These are phyloP conservation scores for Cinnamomum chago DNA, from an alignment of 164 flowering plant genomes.

Conservation along the genomic window DNA sequence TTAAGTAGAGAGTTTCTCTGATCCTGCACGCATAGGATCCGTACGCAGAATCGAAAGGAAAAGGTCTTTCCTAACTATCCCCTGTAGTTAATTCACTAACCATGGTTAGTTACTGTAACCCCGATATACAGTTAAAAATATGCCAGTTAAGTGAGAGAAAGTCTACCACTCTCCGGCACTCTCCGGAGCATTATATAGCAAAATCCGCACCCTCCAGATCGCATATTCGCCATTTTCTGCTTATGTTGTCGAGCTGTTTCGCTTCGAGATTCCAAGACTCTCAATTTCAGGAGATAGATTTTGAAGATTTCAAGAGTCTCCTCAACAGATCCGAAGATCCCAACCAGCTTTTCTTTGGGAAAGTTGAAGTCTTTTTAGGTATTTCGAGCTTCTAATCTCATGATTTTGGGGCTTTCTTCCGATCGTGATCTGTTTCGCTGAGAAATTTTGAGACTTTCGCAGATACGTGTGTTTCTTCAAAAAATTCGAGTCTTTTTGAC, in stretches of 20 bases:
- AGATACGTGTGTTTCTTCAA: neutral
- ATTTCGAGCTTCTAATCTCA: neutral
- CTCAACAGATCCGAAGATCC: neutral
- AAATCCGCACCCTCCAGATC: neutral
- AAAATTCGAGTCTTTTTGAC: neutral
- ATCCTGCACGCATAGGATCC: no score
- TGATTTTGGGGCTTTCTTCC: neutral
- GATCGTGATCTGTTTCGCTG: neutral
- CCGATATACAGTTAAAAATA: neutral
- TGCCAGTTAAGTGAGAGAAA: neutral
- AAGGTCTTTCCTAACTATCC: neutral
- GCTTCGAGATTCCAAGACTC: neutral
- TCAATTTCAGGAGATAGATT: neutral
- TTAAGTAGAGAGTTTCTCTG: no score
- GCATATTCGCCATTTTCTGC: neutral
- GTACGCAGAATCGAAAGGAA: neutral
- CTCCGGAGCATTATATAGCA: no score
- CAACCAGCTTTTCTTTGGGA: neutral
- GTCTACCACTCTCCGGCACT: neutral
- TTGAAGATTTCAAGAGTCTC: neutral
- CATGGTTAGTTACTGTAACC: neutral
- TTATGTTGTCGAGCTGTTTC: neutral
- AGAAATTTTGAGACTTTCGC: neutral
- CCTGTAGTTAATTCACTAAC: neutral
- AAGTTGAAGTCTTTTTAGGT: neutral